These are phyloP conservation scores for Starmerella davenportii DNA, from an alignment of 805 yeast genomes.

Conservation along the genomic window DNA sequence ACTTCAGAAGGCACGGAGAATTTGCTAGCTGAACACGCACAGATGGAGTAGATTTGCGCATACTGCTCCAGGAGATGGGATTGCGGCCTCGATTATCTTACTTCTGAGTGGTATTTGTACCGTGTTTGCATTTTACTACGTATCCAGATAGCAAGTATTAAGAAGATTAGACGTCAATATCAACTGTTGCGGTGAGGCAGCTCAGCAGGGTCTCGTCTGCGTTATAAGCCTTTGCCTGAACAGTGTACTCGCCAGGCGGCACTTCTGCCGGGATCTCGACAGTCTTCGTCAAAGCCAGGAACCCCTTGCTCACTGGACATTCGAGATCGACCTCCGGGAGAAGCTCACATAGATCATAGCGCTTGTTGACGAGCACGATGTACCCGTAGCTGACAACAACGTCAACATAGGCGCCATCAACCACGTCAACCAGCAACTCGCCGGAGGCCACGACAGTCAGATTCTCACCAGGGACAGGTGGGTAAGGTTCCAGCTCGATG, in stretches of 20 bases:
- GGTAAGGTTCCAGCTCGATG: slow-evolving; percentile 60
- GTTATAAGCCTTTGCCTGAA: slow-evolving; percentile 78
- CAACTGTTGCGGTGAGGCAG: slow-evolving; percentile 41
- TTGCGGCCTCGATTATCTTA: no score
- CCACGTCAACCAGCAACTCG: slow-evolving; percentile 33
- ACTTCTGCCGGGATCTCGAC: slow-evolving; percentile 81
- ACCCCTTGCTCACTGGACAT: slow-evolving; percentile 68
- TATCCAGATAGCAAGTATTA: not conserved
- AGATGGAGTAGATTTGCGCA: no score
- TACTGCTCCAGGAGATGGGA: no score
- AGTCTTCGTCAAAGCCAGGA: slow-evolving; percentile 42
- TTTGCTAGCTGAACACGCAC: not conserved
- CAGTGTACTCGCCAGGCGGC: slow-evolving; percentile 86
- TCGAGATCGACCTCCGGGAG: slow-evolving; percentile 62
- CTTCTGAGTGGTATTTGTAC: no score
- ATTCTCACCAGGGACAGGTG: slow-evolving; percentile 73
- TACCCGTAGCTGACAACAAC: slow-evolving; percentile 86
- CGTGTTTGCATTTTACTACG: no score
- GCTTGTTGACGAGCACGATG: slow-evolving; percentile 69
- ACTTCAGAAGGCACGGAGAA: no score
- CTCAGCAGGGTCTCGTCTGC: slow-evolving; percentile 64
- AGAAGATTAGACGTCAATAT: slow-evolving; percentile 23
- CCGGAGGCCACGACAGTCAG: slow-evolving; percentile 69
- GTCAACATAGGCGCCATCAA: slow-evolving; percentile 84
- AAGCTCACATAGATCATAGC: slow-evolving; percentile 85